These are phyloP conservation scores for Echeveria elegans DNA, from an alignment of 164 flowering plant species.

Conservation along the genomic window DNA sequence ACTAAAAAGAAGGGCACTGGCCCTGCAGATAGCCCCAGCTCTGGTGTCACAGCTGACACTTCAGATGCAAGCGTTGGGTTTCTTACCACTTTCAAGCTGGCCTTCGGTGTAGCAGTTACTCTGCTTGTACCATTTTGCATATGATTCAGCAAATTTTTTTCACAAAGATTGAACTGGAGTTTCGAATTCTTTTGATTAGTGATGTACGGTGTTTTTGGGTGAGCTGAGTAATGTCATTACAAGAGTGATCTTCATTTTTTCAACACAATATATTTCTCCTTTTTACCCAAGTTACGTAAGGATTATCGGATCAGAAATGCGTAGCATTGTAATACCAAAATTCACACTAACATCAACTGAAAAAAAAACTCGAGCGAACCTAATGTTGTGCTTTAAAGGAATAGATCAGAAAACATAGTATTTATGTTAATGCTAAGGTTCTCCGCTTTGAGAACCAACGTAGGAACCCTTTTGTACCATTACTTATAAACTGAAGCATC, in stretches of 20 bases:
- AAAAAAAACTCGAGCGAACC: neutral
- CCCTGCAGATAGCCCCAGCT: slow-evolving; percentile 7
- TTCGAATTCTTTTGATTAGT: neutral
- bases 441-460: neutral
- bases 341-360: neutral
- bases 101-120: neutral
- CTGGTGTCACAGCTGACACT: slow-evolving; percentile 13
- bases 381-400: neutral
- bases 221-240: neutral
- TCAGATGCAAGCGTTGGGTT: slow-evolving; percentile 11
- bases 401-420: neutral
- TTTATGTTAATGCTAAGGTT: too few relatives aligned
- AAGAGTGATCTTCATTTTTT: neutral
- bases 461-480: neutral
- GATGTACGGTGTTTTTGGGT: neutral
- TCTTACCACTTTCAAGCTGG: neutral
- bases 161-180: neutral
- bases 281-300: too few relatives aligned
- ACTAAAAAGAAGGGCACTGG: slow-evolving; percentile 26
- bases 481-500: neutral
- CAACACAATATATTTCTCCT: neutral
- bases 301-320: too few relatives aligned
- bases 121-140: neutral
- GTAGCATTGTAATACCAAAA: neutral
- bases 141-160: neutral